A percentile compares a stretch with the other conserved stretches of the same genome.
Conservation (phyloP, 805 yeast species). For the Saturnispora halmiae region DNA sequence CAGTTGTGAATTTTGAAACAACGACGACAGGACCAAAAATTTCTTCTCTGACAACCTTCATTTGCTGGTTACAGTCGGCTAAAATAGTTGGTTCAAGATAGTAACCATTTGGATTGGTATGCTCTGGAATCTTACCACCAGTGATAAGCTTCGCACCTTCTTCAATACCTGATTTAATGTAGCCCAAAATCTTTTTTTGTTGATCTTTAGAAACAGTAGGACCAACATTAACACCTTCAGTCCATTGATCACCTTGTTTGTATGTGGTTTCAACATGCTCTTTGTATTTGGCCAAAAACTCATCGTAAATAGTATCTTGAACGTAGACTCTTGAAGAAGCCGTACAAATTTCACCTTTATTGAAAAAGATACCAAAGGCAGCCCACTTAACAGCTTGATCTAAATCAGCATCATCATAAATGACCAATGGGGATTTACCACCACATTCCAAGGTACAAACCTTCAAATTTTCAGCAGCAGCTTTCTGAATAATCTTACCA, state of each 20-base stretch:
- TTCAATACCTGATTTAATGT: conserved; percentile 64
- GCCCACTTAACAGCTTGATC: conserved; percentile 68
- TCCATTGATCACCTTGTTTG: conserved; percentile 76
- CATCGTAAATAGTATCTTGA: conserved; percentile 77
- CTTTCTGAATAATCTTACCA: conserved; percentile 77
- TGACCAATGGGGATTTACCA: conserved; percentile 90
- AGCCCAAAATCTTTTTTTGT: conserved; percentile 65
- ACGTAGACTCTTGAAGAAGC: conserved; percentile 90
- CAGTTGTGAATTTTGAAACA: conserved; percentile 68
- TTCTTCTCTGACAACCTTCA: conserved; percentile 68
- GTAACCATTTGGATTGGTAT: conserved; percentile 44
- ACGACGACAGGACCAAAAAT: conserved; percentile 91
- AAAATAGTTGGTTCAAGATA: conserved; percentile 67
- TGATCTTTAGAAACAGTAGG: conserved; percentile 84
- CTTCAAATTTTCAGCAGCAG: conserved; percentile 81
- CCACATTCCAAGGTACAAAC: conserved; percentile 92
- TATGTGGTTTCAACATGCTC: conserved; percentile 42
- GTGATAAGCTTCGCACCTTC: conserved; percentile 75
- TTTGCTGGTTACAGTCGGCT: conserved; percentile 57
- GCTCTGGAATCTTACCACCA: conserved; percentile 49
- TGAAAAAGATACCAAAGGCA: conserved; percentile 77
- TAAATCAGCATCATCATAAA: conserved; percentile 78
- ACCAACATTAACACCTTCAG: conserved; percentile 72
- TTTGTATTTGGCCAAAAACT: conserved; percentile 54
- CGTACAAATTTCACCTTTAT: conserved; percentile 93